Evolutionary conservation across 129 eudicot species (phyloP).

Genomic region (Centaurea solstitialis): DNA sequence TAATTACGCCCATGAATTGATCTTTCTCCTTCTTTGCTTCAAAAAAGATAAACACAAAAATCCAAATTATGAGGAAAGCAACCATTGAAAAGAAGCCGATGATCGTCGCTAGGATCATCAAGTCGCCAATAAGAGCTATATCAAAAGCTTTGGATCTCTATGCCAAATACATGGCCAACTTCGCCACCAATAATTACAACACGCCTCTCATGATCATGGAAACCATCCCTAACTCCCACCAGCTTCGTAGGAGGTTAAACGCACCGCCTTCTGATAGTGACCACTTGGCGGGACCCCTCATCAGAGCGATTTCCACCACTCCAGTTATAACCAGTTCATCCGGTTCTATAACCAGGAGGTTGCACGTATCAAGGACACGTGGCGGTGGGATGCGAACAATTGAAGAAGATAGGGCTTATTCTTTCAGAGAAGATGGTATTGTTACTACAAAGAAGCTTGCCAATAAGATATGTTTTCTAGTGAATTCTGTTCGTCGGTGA

Average conservation of each 20-base stretch:
- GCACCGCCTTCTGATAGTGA: not conserved
- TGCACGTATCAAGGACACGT: slow-evolving; percentile 1
- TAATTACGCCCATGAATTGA: not conserved
- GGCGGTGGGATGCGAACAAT: not conserved
- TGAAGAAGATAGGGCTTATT: slow-evolving; percentile 17
- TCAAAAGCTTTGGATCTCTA: slow-evolving; percentile 18
- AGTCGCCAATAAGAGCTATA: slow-evolving; percentile 15
- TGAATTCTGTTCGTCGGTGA: slow-evolving; percentile 8
- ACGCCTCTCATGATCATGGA: not conserved
- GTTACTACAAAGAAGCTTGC: not conserved
- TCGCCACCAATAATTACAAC: not conserved
- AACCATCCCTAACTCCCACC: not conserved
- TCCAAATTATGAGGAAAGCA: not conserved
- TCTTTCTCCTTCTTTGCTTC: not conserved
- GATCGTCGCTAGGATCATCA: slow-evolving; percentile 11
- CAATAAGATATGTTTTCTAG: slow-evolving; percentile 15
- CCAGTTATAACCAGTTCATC: not conserved
- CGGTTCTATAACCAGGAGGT: not conserved
- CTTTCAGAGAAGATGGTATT: slow-evolving; percentile 24
- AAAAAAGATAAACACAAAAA: not conserved
- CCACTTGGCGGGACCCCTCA: not conserved
- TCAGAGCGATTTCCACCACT: not conserved
- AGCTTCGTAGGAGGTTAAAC: not conserved
- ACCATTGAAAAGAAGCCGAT: slow-evolving; percentile 1
- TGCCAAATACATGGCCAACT: slow-evolving; percentile 13